phyloP scores from a whole-genome alignment of 768 basidiomycete species.

The Paxillus involutus region DNA sequence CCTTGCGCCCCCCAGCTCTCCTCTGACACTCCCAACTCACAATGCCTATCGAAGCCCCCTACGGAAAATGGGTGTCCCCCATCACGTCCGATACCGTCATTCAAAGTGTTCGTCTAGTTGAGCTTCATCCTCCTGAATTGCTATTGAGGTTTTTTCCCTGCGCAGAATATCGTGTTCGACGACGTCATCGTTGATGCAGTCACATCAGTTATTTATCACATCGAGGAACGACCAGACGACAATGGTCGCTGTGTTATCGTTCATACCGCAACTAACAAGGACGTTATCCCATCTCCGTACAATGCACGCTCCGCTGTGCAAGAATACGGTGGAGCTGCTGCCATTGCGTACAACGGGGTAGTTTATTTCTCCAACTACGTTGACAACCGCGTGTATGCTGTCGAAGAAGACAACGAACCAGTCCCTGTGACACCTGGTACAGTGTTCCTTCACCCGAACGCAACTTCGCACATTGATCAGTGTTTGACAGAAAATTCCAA shows the following conservation, averaged over 20 bases:
- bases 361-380: constrained; percentile 57
- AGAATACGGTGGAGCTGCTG: constrained; percentile 66
- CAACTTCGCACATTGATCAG: background rate
- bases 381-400: constrained; percentile 51
- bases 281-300: constrained; percentile 52
- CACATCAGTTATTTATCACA: constrained; percentile 44
- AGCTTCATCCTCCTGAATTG: constrained; percentile 33
- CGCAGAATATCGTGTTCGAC: constrained; percentile 26
- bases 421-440: constrained; percentile 58
- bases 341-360: constrained; percentile 44
- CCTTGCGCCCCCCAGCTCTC: background rate
- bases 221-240: constrained; percentile 60
- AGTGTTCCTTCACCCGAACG: constrained; percentile 12
- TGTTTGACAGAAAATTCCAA: constrained; percentile 4
- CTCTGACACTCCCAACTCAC: background rate
- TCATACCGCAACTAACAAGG: constrained; percentile 39
- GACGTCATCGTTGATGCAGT: constrained; percentile 55
- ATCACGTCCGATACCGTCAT: constrained; percentile 51
- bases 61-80: constrained; percentile 59
- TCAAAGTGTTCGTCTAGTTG: constrained; percentile 32
- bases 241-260: constrained; percentile 55
- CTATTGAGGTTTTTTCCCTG: background rate
- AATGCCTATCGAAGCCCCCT: constrained; percentile 37
- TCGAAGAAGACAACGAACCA: constrained; percentile 31
- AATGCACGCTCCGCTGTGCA: constrained; percentile 56